phyloP scores from a whole-genome alignment of 768 basidiomycete genomes.

The Lentinus brumalis region DNA sequence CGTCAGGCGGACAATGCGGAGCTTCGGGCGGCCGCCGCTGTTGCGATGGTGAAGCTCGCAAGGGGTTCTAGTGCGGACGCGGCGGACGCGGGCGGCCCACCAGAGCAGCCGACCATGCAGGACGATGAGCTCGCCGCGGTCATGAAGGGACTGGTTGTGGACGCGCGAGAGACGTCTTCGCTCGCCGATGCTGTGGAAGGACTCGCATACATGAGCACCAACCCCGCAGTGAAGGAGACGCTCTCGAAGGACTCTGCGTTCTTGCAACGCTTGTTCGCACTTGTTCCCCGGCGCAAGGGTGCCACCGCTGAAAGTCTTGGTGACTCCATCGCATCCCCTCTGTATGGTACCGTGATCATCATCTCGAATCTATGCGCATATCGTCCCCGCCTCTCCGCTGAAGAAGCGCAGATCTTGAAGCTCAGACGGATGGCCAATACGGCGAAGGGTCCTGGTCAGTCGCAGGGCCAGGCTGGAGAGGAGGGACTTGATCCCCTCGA shows the following conservation, averaged over 20 bases:
- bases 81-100: conserved; percentile 32
- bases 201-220: conserved; percentile 77
- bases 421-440: conserved; percentile 72
- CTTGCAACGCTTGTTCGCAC: conserved; percentile 56
- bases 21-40: conserved; percentile 63
- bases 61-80: conserved; percentile 55
- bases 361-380: conserved; percentile 74
- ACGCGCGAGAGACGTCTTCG: conserved; percentile 42
- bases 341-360: conserved; percentile 80
- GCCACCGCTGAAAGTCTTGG: conserved; percentile 18
- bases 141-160: conserved; percentile 59
- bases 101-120: conserved; percentile 25
- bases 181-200: conserved; percentile 77
- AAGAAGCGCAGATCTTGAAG: conserved; percentile 82
- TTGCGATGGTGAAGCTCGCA: conserved; percentile 79
- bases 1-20: conserved; percentile 45
- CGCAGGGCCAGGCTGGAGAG: conserved; percentile 10
- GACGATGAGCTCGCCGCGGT: conserved; percentile 51
- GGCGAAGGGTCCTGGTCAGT: conserved; percentile 30
- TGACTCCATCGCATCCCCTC: conserved; percentile 50
- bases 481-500: conserved; percentile 44
- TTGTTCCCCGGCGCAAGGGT: conserved; percentile 54
- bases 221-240: conserved; percentile 61
- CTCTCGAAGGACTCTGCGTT: conserved; percentile 57
- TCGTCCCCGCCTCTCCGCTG: conserved; percentile 70